phyloP scores from a whole-genome alignment of 1,284 basidiomycete species.

The Xanthoconium separans region DNA sequence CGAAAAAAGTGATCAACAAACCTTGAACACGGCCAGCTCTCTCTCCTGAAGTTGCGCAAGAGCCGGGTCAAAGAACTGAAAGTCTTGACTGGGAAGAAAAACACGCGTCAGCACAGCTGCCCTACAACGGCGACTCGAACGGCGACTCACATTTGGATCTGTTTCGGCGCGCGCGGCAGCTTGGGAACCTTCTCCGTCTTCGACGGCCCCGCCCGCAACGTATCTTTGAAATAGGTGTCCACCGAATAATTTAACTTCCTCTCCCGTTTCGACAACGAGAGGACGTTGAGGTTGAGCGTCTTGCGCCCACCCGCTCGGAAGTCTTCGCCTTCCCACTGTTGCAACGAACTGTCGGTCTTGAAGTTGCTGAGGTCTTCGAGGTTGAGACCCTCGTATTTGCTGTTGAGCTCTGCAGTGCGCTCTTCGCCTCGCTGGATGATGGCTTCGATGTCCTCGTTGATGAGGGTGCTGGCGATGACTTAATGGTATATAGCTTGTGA shows the following conservation, averaged over 20 bases:
- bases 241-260: constrained; percentile 96
- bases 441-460: constrained; percentile 93
- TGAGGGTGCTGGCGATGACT: constrained; percentile 55
- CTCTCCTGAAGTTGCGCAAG: constrained; percentile 86
- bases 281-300: constrained; percentile 73
- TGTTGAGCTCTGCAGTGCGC: constrained; percentile 85
- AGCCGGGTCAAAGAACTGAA: constrained; percentile 93
- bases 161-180: constrained; percentile 86
- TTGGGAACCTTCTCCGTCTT: constrained; percentile 86
- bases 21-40: constrained; percentile 83
- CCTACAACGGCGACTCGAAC: background rate
- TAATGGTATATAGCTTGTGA: background rate
- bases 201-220: constrained; percentile 74
- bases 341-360: constrained; percentile 87
- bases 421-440: constrained; percentile 94
- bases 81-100: constrained; percentile 83
- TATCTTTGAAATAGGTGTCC: constrained; percentile 93
- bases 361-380: constrained; percentile 95
- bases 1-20: constrained; percentile 21
- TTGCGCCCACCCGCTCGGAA: constrained; percentile 76
- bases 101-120: background rate
- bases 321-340: constrained; percentile 97
- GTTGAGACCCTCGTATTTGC: constrained; percentile 91
- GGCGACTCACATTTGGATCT: constrained; percentile 70
- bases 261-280: constrained; percentile 94